phyloP scores from a whole-genome alignment of 1,284 basidiomycete genomes.

The Pyrrhoderma noxium region DNA sequence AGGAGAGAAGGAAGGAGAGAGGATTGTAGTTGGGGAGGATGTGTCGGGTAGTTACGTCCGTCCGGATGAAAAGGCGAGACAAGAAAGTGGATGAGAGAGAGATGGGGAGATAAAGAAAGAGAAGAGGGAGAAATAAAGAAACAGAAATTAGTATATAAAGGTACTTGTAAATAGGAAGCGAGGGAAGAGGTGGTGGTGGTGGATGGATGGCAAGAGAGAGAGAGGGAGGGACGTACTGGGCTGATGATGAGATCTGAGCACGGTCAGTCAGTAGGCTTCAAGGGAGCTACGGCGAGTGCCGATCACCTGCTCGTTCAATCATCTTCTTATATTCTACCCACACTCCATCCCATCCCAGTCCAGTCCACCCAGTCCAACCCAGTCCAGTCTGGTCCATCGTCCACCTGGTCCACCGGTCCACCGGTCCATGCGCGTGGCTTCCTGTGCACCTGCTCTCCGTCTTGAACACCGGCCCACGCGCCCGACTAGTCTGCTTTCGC shows the following conservation, averaged over 20 bases:
- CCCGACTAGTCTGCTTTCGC: no score
- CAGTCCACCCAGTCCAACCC: no score
- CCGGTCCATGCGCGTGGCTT: no score
- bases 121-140: conserved; percentile 5
- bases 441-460: no score
- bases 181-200: background rate
- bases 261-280: no score
- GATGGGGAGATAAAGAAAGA: background rate
- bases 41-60: background rate
- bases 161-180: background rate
- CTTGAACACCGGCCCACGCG: no score
- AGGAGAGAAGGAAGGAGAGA: background rate
- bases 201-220: background rate
- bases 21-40: background rate
- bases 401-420: no score
- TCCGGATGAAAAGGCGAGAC: background rate
- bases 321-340: no score
- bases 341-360: no score
- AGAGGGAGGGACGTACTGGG: background rate
- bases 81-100: background rate
- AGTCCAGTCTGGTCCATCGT: no score
- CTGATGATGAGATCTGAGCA: conserved; percentile 2
- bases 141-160: background rate
- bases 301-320: background rate
- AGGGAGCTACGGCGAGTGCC: conserved; percentile 3